Evolutionary conservation across 768 basidiomycete species (phyloP).

Genomic region (Pholiota microspora): DNA sequence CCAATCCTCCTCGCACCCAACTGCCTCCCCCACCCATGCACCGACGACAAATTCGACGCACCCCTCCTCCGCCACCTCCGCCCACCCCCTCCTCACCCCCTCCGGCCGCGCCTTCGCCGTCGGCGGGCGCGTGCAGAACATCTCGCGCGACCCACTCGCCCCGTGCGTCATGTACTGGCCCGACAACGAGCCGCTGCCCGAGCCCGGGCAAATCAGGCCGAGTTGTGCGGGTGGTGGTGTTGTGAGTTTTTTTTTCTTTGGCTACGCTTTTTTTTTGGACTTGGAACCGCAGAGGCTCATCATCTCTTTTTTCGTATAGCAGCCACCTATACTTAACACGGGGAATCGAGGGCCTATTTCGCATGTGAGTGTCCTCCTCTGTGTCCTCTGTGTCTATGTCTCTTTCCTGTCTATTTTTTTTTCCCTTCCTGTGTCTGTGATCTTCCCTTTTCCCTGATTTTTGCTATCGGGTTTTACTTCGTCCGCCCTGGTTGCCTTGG

Average conservation of each 20-base stretch:
- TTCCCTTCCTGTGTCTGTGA: no score
- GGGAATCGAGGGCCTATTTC: slow-evolving; percentile 87
- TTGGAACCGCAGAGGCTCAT: slow-evolving; percentile 2
- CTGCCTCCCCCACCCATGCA: no score
- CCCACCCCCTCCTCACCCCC: slow-evolving; percentile 78
- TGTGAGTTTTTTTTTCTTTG: slow-evolving; percentile 31
- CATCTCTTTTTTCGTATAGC: slow-evolving; percentile 34
- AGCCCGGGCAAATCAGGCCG: slow-evolving; percentile 76
- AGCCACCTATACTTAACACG: slow-evolving; percentile 86
- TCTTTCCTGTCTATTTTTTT: background rate
- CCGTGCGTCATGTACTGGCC: slow-evolving; percentile 92
- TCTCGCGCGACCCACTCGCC: slow-evolving; percentile 66
- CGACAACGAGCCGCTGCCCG: slow-evolving; percentile 82
- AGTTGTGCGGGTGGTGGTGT: slow-evolving; percentile 49
- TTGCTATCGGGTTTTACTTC: no score
- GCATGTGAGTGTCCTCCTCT: slow-evolving; percentile 50
- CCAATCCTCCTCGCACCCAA: background rate
- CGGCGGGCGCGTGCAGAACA: slow-evolving; percentile 78
- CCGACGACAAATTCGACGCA: no score
- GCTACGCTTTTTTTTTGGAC: slow-evolving; percentile 1
- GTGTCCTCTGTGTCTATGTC: slow-evolving; percentile 17
- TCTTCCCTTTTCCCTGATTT: no score
- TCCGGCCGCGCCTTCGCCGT: slow-evolving; percentile 75
- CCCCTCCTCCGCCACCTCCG: slow-evolving; percentile 16
- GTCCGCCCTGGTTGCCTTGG: no score